These are phyloP conservation scores for Cutaneotrichosporon sp. DNA, from an alignment of 1,284 basidiomycete genomes.

Conservation along the genomic window DNA sequence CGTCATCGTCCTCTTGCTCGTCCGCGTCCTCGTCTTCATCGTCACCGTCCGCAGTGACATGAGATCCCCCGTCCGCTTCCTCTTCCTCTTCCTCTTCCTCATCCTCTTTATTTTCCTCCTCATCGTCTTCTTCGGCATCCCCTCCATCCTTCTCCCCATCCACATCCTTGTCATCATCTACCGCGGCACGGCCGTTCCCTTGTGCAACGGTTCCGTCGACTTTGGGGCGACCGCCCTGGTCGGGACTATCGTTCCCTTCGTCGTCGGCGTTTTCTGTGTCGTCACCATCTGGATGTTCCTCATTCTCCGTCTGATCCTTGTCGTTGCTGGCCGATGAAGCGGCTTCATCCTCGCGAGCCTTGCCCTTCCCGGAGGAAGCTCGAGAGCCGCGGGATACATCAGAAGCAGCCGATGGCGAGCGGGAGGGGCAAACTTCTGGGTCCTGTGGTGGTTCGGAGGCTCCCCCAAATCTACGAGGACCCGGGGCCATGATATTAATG, in stretches of 20 bases:
- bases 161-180: too few relatives aligned
- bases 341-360: neutral
- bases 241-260: neutral
- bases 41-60: conserved; percentile 9
- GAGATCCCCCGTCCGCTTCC: conserved; percentile 15
- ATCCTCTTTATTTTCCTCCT: neutral
- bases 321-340: neutral
- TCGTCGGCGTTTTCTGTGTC: neutral
- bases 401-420: neutral
- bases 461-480: neutral
- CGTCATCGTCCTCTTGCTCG: conserved; percentile 12
- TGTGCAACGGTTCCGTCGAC: too few relatives aligned
- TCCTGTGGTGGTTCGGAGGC: neutral
- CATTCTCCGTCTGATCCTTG: too few relatives aligned
- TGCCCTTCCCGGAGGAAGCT: neutral
- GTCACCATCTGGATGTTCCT: neutral
- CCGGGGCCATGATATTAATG: neutral
- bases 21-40: conserved; percentile 10
- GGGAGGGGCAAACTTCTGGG: neutral
- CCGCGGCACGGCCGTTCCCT: too few relatives aligned
- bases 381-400: neutral
- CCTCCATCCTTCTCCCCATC: too few relatives aligned
- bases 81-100: conserved; percentile 44
- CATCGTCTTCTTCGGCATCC: conserved; percentile 44
- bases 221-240: too few relatives aligned